A percentile compares a stretch with the other conserved stretches of the same genome.
Evolutionary conservation across 1,284 basidiomycete genomes (phyloP).

Genomic region (Coniophora puteana): DNA sequence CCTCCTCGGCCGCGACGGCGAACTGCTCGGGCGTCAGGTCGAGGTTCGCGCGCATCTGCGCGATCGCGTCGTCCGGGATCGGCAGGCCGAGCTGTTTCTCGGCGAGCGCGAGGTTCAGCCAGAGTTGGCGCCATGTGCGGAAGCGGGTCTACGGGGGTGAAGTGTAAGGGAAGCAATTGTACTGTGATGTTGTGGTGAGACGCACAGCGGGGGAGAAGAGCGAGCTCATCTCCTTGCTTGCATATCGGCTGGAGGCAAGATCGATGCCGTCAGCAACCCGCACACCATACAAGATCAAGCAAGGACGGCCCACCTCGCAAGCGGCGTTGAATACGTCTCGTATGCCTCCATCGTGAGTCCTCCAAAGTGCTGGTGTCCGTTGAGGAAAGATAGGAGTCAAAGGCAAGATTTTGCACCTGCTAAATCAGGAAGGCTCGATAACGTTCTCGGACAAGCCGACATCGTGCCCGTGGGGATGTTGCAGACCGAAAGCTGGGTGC

Average conservation of each 20-base stretch:
- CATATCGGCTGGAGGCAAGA: constrained; percentile 99
- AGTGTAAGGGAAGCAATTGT: neutral
- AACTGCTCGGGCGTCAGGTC: constrained; percentile 88
- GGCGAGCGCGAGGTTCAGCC: constrained; percentile 95
- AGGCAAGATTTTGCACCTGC: no score
- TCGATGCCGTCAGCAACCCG: no score
- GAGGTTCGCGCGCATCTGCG: constrained; percentile 93
- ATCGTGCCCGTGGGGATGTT: no score
- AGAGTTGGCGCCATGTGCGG: constrained; percentile 94
- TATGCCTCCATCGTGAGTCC: constrained; percentile 51
- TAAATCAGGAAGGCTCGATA: no score
- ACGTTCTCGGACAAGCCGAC: no score
- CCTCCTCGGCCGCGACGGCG: constrained; percentile 87
- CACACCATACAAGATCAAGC: constrained; percentile 14
- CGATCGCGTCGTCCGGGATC: constrained; percentile 88
- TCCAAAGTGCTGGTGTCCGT: neutral
- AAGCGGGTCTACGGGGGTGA: constrained; percentile 75
- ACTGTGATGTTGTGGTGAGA: constrained; percentile 8
- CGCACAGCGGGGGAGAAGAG: constrained; percentile 88
- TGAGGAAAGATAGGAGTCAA: no score
- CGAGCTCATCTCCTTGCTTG: constrained; percentile 97
- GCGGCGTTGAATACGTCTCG: constrained; percentile 71
- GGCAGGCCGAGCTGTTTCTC: constrained; percentile 94
- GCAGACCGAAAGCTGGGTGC: no score
- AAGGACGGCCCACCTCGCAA: constrained; percentile 53